Evolutionary conservation across 495 filamentous ascomycete species (phyloP), one percentile per base, ranked within the genome.

Genomic region (Penicillium ucsense): DNA sequence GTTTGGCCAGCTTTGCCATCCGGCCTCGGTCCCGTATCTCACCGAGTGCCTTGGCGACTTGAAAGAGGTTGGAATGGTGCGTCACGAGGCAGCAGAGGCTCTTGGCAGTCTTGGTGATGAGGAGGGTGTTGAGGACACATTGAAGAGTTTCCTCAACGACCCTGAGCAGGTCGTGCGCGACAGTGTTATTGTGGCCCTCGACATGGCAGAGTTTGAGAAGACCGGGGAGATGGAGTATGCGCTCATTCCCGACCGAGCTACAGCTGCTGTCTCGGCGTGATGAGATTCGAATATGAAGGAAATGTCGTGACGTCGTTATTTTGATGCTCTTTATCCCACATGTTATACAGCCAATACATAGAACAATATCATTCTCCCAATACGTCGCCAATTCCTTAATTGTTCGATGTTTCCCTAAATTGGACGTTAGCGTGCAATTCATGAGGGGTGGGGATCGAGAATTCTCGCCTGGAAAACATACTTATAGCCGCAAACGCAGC

Each of bases 161-260:
- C 79, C 84, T 36, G 92, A 96, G 66, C 79, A 86, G 55, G 89
- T 99, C 3, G 92, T 99, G 34, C 78, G 89, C 43, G 92, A 99
- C 57, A 96, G 90, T 61, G 82, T 95, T 31, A 77, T 95, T 53
- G 92, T 99, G 42, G 92, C 92, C 12, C 68, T 99, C 46, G 92
- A 99, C 62, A 99, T 99, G 94, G 92, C 89, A 3, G 89, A 94
- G 62, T 95, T 85, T 60, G 92, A 99, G 76, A 89, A 85, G 76
- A 88, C 79, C 58, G 85, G 85, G 11, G 78, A 94, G 66, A 67
- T 80, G 11, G 88, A 99, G 59, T 99, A 99, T 73, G 94, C 90
- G 28, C 70, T 94, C 55, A 77, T 97, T 45, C 89, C 88, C 6
- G 80, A 84, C 53, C 70, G 55, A 12, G 53, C 57, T 39, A 59